A percentile compares a stretch with the other conserved stretches of the same genome.
phyloP scores from a whole-genome alignment of 192 early-diverging fungal genomes.

The Coemansia sp. region DNA sequence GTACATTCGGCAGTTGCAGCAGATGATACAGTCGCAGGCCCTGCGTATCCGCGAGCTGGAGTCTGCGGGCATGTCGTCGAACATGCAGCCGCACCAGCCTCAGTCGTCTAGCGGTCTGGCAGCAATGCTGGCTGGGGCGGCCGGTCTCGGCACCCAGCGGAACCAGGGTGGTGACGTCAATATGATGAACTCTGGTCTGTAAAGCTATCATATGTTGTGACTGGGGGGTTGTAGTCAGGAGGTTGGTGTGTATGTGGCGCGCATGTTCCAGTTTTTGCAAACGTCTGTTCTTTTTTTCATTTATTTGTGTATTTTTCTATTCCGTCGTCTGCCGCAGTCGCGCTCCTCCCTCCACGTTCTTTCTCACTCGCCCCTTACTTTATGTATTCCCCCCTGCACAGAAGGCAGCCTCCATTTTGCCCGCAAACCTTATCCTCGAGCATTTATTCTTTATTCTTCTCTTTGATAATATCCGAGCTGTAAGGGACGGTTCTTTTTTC shows the following conservation, averaged over 20 bases:
- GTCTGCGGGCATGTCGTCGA: constrained; percentile 45
- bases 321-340: neutral
- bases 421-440: constrained; percentile 4
- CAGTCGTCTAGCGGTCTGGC: constrained; percentile 49
- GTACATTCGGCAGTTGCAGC: constrained; percentile 83
- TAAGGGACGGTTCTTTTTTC: neutral
- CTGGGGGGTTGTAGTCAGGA: neutral
- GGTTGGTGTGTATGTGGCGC: neutral
- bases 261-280: neutral
- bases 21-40: constrained; percentile 64
- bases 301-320: constrained; percentile 1
- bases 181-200: constrained; percentile 49
- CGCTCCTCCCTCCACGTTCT: neutral
- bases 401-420: constrained; percentile 10
- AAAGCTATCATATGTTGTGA: constrained; percentile 8
- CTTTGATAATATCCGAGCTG: constrained; percentile 7
- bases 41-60: constrained; percentile 78
- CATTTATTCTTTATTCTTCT: constrained; percentile 1
- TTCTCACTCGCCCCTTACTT: neutral
- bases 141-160: constrained; percentile 31
- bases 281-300: neutral
- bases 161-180: constrained; percentile 21
- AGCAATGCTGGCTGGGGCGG: constrained; percentile 52
- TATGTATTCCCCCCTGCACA: constrained; percentile 7
- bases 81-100: constrained; percentile 45